Evolutionary conservation across 2,329 filamentous ascomycete genomes (phyloP), one percentile per base, ranked within the genome.

Genomic region (Microascus cirrosus): DNA sequence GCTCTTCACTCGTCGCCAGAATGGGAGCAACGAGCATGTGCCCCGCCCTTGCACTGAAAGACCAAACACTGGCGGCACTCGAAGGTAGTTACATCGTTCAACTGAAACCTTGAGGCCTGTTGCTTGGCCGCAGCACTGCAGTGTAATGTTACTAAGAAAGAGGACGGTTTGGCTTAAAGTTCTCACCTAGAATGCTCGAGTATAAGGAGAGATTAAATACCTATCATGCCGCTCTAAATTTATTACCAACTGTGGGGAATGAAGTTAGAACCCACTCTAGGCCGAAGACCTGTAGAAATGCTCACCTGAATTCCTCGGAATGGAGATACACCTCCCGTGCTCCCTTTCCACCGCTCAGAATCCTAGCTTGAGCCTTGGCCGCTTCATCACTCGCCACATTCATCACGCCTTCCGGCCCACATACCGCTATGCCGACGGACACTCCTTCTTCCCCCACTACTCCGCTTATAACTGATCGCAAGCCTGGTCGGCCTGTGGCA

Each of bases 301-400:
- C 61, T 59, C 59, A 65, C 55, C 62, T 65, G 22, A 66, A 68
- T 11, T 59, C 58, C 36, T 66, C 64, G 22, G 61, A 62, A 28
- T 67, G 64, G 1, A 67, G 61, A 61, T 62, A 66, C 7, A 68
- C 60, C 51, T 66, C 65, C 0, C 54, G 45, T 2, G 63, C 58
- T 18, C 60, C 58, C 3, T 39, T 28, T 1, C 45, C 18, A 12
- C 60, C 63, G n/a, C 48, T 59, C 18, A 62, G n/a, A 25, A 65
- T 61, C 2, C 56, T 54, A n/a, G 56, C 58, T 50, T 67, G 64
- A n/a, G 59, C 62, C 7, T 53, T 51, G 0, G 65, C 63, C 1
- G 65, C 65, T 18, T 57, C 60, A 10, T 51, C 10, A 0, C 58
- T 57, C 2, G 64, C 62, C 34, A 65, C 65, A 20, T 63, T 60